Evolutionary conservation across 1,284 basidiomycete genomes (phyloP), one percentile per base, ranked within the genome.

Genomic region (Melanopsichium pennsylvanicum): DNA sequence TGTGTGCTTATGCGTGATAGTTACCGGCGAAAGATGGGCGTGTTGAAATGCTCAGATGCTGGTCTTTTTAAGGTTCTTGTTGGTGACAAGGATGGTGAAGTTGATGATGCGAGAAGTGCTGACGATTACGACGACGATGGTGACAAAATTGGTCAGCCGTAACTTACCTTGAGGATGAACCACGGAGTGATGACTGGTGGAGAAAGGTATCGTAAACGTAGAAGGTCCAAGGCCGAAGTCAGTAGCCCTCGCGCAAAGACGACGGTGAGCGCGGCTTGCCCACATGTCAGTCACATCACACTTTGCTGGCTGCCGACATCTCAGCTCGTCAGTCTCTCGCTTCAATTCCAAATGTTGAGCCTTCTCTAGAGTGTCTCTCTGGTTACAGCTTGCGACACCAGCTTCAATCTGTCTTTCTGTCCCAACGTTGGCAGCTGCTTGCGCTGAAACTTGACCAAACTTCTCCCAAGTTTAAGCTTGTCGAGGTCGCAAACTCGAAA

Each of bases 151-250:
- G 46, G 34, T 33, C 38, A n/a, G 43, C 29, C 41, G 36, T 34
- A 43, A 66, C 62, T 66, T 66, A 66, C 62, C 62, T 66, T 66
- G 62, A 66, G 62, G 61, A 63, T 64, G 61, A 39, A 54, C 51
- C 48, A 56, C 60, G 47, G 60, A 52, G 49, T 64, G 61, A 64
- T 64, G 61, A 57, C 61, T 52, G 49, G 61, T 57, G 42, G 47
- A 43, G 49, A 52, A 48, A 58, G 55, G 41, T 43, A 54, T 64
- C 61, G 61, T 52, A 37, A 46, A 45, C 26, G 50, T 38, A 40
- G 45, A 44, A 54, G 48, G 42, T 40, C 44, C 54, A 49, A 49
- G 5, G 39, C 52, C 39, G 39, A 51, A 44, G 52, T 44, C 40
- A 38, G 34, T 42, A 43, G 22, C 51, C 22, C 18, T 40, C 41